Conservation (phyloP, 1,284 basidiomycete species). For the Pseudozyma flocculosa region DNA sequence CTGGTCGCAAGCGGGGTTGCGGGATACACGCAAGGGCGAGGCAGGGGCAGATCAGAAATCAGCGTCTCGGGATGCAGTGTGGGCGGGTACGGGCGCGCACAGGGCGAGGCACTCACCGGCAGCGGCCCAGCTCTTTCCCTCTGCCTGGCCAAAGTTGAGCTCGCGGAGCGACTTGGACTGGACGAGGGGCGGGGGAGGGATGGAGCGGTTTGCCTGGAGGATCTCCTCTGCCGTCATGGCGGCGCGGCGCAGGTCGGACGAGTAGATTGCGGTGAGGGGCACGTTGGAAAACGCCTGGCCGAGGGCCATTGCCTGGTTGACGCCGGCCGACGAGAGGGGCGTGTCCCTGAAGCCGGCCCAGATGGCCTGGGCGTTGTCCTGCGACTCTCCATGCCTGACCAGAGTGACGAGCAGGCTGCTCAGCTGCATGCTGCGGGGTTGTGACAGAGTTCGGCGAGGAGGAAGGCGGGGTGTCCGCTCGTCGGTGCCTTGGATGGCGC, state of each 20-base stretch:
- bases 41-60: too few relatives aligned
- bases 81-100: too few relatives aligned
- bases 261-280: slow-evolving; percentile 70
- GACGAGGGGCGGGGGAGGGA: slow-evolving; percentile 64
- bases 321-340: slow-evolving; percentile 78
- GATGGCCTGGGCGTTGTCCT: slow-evolving; percentile 59
- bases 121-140: slow-evolving; percentile 66
- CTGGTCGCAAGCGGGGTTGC: background rate
- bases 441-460: too few relatives aligned
- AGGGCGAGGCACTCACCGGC: background rate
- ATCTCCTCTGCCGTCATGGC: slow-evolving; percentile 70
- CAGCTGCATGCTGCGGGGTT: slow-evolving; percentile 23
- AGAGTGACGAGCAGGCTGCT: slow-evolving; percentile 37
- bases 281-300: slow-evolving; percentile 67
- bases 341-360: slow-evolving; percentile 87
- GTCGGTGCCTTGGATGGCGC: too few relatives aligned
- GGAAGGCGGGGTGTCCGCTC: too few relatives aligned
- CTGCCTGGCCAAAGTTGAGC: slow-evolving; percentile 69
- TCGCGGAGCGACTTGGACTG: slow-evolving; percentile 60
- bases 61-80: too few relatives aligned
- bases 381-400: slow-evolving; percentile 43
- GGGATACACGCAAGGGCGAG: too few relatives aligned
- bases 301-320: slow-evolving; percentile 80
- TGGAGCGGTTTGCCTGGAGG: slow-evolving; percentile 60
- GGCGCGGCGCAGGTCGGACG: slow-evolving; percentile 78